Evolutionary conservation across 176 grass and related monocot genomes (phyloP).

Genomic region (Zoysia japonica): DNA sequence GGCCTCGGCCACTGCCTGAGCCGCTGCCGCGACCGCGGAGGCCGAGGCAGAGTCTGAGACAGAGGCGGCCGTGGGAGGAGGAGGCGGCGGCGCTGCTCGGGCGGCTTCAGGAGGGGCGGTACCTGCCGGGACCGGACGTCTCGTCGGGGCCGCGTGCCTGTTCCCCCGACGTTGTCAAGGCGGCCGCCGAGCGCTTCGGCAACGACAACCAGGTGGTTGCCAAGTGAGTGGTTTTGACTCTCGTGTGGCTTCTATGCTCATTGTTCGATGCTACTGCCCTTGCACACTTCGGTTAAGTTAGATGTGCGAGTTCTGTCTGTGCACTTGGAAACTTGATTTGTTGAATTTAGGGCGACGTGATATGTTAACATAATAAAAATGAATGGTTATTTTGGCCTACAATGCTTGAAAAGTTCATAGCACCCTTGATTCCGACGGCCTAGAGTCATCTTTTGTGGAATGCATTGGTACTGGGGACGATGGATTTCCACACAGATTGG

Average conservation of each 20-base stretch:
- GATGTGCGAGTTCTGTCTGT: not conserved
- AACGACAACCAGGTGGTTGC: slow-evolving; percentile 57
- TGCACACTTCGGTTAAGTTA: not conserved
- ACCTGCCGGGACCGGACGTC: slow-evolving; percentile 45
- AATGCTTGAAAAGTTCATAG: not conserved
- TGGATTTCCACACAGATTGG: not conserved
- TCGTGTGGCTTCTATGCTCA: not conserved
- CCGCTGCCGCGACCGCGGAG: not conserved
- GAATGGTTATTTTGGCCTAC: not conserved
- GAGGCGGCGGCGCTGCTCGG: slow-evolving; percentile 45
- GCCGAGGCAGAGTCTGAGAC: not conserved
- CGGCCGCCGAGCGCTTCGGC: slow-evolving; percentile 58
- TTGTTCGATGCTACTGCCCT: not conserved
- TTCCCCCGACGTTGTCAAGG: slow-evolving; percentile 48
- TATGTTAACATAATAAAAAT: not conserved
- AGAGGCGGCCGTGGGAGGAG: slow-evolving; percentile 42
- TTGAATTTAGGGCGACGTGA: not conserved
- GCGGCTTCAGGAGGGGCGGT: slow-evolving; percentile 48
- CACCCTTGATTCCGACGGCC: not conserved
- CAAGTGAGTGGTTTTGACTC: slow-evolving; percentile 47
- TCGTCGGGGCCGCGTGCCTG: slow-evolving; percentile 10
- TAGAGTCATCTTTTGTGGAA: not conserved
- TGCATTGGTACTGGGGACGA: not conserved
- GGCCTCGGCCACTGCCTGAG: not conserved
- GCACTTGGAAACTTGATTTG: not conserved